Base-by-base conservation (phyloP, 768 basidiomycete species). In the Phaeotremella skinneri region DNA sequence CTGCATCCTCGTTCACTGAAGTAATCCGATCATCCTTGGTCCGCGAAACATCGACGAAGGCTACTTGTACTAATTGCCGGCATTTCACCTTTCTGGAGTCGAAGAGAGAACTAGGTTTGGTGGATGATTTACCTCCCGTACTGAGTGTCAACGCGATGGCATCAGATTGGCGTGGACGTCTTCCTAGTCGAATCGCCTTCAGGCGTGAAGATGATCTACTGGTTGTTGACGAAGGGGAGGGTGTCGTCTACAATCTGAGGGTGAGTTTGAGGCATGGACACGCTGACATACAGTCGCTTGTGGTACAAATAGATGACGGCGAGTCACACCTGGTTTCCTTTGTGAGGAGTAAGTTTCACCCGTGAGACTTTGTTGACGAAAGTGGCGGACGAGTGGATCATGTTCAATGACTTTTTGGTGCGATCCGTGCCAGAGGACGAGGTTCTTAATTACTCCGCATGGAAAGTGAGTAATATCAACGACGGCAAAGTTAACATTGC, bases 361-460 rank as follows among this genome's bases (percentile, higher is more conserved):
- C 17, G 29, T 16, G 30, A 42, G 3, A 6, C 34, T 47, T 30
- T 25, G 27, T 37, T 27, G 42, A 31, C n/a, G 21, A 52, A 31
- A 25, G 13, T 50, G 21, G 21, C 6, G 20, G 16, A 29, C 32
- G 23, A 4, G 31, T 99, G 96, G 96, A 87, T 87, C 68, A 76
- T 98, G 55, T 98, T 98, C 84, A 99, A 99, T 70, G 96, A 99
- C 71, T 99, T 99, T 70, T 82, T 86, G 1, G 96, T 99, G 13
- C 81, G 81, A 49, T 89, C 89, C 56, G 84, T 97, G 29, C 80
- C 87, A 1, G 89, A 94, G 76, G 82, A 85, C 31, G 92, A 97
- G 67, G 94, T 90, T 0, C 77, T 98, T 58, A 86, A 87, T 68
- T 92, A 96, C 70, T 85, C 88, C 7, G 85, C 82, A n/a, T 99